Conservation (phyloP, 2,329 filamentous ascomycete species). For the Venturiaceae sp. region DNA sequence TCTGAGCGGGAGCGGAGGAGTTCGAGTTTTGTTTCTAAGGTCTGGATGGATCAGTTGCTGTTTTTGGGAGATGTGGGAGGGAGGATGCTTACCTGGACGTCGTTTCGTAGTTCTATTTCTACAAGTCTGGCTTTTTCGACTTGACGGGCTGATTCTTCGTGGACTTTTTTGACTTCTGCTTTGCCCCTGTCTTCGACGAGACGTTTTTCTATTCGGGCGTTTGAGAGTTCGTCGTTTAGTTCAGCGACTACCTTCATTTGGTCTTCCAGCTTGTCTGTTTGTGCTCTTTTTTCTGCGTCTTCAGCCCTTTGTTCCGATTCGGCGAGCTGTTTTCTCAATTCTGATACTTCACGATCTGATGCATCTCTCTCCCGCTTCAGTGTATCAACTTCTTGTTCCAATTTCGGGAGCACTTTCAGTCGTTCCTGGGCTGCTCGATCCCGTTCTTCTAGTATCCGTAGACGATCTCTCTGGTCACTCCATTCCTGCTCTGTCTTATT, state of each 20-base stretch:
- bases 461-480: constrained; percentile 50
- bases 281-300: constrained; percentile 54
- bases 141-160: constrained; percentile 63
- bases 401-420: constrained; percentile 39
- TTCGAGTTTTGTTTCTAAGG: constrained; percentile 84
- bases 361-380: constrained; percentile 54
- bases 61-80: neutral
- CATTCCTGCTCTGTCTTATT: constrained; percentile 56
- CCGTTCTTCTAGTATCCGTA: constrained; percentile 49
- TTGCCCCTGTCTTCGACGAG: constrained; percentile 61
- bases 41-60: constrained; percentile 30
- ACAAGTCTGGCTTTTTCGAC: constrained; percentile 57
- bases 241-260: constrained; percentile 49
- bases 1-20: constrained; percentile 76
- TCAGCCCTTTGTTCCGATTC: constrained; percentile 58
- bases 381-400: constrained; percentile 48
- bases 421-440: constrained; percentile 48
- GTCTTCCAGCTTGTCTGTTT: constrained; percentile 57
- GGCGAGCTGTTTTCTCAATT: constrained; percentile 60
- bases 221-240: constrained; percentile 55
- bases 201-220: constrained; percentile 64
- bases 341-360: constrained; percentile 55
- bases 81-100: constrained; percentile 43
- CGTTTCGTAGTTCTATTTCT: constrained; percentile 72
- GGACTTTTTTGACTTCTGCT: constrained; percentile 59